Percentiles rank a stretch among this genome's conserved stretches.
phyloP scores from a whole-genome alignment of 345 rosid species.

The Euphorbia pulcherrima region DNA sequence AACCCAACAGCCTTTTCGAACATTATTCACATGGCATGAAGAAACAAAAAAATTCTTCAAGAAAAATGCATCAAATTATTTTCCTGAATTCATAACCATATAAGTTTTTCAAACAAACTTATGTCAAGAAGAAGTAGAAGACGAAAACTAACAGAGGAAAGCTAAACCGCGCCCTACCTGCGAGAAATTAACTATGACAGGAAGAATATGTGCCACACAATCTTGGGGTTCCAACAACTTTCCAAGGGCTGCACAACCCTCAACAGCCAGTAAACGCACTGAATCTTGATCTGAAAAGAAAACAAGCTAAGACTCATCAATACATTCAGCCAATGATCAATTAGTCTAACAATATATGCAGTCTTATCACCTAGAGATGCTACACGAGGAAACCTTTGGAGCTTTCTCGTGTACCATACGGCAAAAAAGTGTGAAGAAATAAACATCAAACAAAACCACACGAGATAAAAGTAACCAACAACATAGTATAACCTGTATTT shows the following conservation, averaged over 20 bases:
- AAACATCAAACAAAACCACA: neutral
- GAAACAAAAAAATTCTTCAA: neutral
- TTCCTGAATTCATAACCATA: too few species aligned
- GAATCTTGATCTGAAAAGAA: constrained; percentile 82
- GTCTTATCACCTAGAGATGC: too few species aligned
- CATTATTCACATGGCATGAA: neutral
- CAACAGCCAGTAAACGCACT: constrained; percentile 89
- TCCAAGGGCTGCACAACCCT: constrained; percentile 96
- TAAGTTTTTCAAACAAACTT: neutral
- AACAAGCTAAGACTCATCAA: neutral
- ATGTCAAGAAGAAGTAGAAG: neutral
- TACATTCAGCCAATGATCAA: neutral
- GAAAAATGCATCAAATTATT: neutral
- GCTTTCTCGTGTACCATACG: neutral
- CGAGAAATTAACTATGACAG: constrained; percentile 88
- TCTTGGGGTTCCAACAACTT: constrained; percentile 93
- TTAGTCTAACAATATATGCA: neutral
- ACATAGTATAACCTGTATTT: neutral
- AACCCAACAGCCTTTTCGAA: neutral
- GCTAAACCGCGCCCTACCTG: constrained; percentile 49
- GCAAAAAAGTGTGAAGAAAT: neutral
- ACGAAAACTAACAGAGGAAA: neutral
- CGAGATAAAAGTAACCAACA: neutral
- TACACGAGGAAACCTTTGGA: neutral
- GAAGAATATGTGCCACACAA: constrained; percentile 81